Base-by-base conservation (phyloP, 495 filamentous ascomycete species). In the Schizothecium vesticola region DNA sequence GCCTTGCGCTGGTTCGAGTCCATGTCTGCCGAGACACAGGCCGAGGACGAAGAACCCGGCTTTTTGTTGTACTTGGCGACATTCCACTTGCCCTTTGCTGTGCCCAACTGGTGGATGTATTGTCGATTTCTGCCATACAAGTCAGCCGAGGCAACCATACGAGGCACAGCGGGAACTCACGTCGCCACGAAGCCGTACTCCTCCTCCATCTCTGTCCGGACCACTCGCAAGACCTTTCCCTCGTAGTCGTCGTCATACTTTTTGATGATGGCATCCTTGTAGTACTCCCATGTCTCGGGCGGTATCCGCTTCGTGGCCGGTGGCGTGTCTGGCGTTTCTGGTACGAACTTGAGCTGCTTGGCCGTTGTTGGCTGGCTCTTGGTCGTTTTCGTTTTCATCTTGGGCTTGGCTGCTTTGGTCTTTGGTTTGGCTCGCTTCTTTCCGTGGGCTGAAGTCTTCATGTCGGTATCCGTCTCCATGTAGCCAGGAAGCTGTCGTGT, bases 141-240 rank as follows among this genome's bases (percentile, higher is more conserved):
- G 69, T 67, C 16, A 68, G 63, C 13, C 16, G 21, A 3, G 13
- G 13, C 16, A 9, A 59, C 16, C 51, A 25, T 11, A 59, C 23
- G 12, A 19, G 36, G 29, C 1, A 11, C 19, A 33, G 28, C 28
- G 8, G 8, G 13, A 9, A 63, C 76, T 58, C 33, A 79, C 78
- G 72, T 74, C 31, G 77, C 70, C 13, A 29, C 62, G 66, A 80
- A 79, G 10, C 28, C 33, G 28, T 76, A 24, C 10, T 75, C 33
- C 16, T 55, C 51, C 59, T 69, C 60, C 76, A 78, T 78, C 12
- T 65, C 28, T 2, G 36, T 21, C 28, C 59, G 72, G 22, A 74
- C 65, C 3, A 67, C 22, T 3, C 19, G 1, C 43, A 77, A 66
- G n/a, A 66, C 66, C 36, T 64, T 33, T 57, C 12, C 19, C 1